These are phyloP conservation scores for Gaeumannomyces sp. DNA, from an alignment of 2,329 filamentous ascomycete genomes.

Conservation along the genomic window DNA sequence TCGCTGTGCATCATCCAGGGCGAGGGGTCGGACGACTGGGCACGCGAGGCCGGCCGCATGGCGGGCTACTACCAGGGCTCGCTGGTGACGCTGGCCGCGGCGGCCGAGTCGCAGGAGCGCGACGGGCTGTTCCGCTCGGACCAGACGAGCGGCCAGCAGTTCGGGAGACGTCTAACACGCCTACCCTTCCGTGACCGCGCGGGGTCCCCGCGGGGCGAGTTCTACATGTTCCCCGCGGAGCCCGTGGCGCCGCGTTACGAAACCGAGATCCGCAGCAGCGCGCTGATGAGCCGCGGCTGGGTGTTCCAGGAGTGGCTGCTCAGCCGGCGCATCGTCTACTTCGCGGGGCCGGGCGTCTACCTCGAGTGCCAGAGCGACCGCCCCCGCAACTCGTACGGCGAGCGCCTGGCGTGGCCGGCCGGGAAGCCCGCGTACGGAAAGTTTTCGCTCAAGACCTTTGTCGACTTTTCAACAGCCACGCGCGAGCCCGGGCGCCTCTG, in stretches of 20 bases:
- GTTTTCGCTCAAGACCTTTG: not conserved
- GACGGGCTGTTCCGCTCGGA: too few species aligned
- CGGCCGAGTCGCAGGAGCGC: not conserved
- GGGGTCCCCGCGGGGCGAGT: too few species aligned
- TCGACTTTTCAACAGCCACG: not conserved
- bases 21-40: slow-evolving; percentile 13
- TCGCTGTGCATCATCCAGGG: slow-evolving; percentile 13
- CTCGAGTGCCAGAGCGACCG: not conserved
- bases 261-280: too few species aligned
- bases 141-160: not conserved
- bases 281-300: slow-evolving; percentile 59
- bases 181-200: too few species aligned
- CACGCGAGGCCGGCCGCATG: slow-evolving; percentile 12
- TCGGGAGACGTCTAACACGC: too few species aligned
- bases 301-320: slow-evolving; percentile 94
- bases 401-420: not conserved
- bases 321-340: slow-evolving; percentile 73
- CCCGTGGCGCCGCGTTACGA: not conserved
- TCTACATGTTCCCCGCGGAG: too few species aligned
- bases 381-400: not conserved
- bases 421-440: not conserved
- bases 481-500: not conserved
- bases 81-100: slow-evolving; percentile 4
- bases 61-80: slow-evolving; percentile 11
- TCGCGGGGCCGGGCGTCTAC: not conserved